Conservation (phyloP, 2,329 filamentous ascomycete genomes). For the Cordyceps javanica region DNA sequence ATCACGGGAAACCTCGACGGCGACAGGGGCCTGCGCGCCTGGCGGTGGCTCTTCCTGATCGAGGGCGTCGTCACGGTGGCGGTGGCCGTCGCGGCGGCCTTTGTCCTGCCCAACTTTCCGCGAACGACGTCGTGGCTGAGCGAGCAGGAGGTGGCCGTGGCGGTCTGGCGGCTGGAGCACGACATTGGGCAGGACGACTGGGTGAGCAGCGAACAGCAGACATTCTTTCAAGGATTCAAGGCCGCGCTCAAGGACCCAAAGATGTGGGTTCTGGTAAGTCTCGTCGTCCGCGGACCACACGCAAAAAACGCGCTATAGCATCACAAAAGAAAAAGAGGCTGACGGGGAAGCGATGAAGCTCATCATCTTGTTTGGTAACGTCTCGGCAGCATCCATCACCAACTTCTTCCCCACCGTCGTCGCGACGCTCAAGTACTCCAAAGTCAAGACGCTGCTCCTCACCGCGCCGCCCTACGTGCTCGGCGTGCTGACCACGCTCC, state of each 20-base stretch:
- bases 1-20: conserved; percentile 62
- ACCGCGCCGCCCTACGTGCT: conserved; percentile 25
- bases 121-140: conserved; percentile 33
- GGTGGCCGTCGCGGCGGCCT: conserved; percentile 51
- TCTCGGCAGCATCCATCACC: conserved; percentile 50
- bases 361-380: conserved; percentile 51
- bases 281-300: no score
- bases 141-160: conserved; percentile 29
- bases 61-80: conserved; percentile 60
- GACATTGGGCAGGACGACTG: conserved; percentile 61
- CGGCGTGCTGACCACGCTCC: conserved; percentile 21
- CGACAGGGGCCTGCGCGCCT: conserved; percentile 51
- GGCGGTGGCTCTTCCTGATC: conserved; percentile 52
- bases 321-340: no score
- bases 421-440: conserved; percentile 19
- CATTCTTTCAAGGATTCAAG: conserved; percentile 43
- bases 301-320: no score
- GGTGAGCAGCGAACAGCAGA: conserved; percentile 49
- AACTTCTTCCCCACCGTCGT: conserved; percentile 36
- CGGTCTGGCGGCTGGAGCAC: conserved; percentile 51
- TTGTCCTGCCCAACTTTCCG: conserved; percentile 56
- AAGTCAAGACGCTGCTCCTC: conserved; percentile 22
- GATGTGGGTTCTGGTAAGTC: conserved; percentile 48
- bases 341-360: conserved; percentile 27
- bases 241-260: conserved; percentile 51